Conservation (phyloP, 2,329 filamentous ascomycete species). For the Penicillium psychrosexuale region DNA sequence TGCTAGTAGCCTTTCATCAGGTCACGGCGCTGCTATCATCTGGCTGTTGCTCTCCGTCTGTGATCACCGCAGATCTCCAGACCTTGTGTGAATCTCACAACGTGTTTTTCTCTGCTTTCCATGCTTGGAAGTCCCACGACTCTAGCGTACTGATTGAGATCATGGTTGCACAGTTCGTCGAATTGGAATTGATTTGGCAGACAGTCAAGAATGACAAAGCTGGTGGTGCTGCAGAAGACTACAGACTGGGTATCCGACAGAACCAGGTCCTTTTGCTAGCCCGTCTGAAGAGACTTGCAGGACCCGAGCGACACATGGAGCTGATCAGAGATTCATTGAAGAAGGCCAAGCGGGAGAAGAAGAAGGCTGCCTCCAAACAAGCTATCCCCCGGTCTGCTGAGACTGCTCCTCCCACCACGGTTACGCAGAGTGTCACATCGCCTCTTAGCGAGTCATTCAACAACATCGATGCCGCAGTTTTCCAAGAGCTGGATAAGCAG, state of each 20-base stretch:
- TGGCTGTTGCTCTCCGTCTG: slow-evolving; percentile 36
- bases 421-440: slow-evolving; percentile 38
- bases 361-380: slow-evolving; percentile 53
- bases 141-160: slow-evolving; percentile 61
- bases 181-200: slow-evolving; percentile 65
- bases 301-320: slow-evolving; percentile 57
- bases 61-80: slow-evolving; percentile 49
- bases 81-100: slow-evolving; percentile 55
- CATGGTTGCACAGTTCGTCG: slow-evolving; percentile 65
- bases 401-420: slow-evolving; percentile 30
- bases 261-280: slow-evolving; percentile 63
- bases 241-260: slow-evolving; percentile 62
- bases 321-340: slow-evolving; percentile 60
- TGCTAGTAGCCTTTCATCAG: slow-evolving; percentile 56
- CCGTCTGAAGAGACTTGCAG: slow-evolving; percentile 60
- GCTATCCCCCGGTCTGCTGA: slow-evolving; percentile 57
- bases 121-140: slow-evolving; percentile 64
- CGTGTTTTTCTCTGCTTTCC: slow-evolving; percentile 60
- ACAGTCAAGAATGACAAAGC: slow-evolving; percentile 62
- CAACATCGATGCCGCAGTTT: slow-evolving; percentile 33
- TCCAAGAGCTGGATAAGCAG: slow-evolving; percentile 36
- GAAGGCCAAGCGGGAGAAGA: slow-evolving; percentile 55
- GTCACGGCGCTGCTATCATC: slow-evolving; percentile 50
- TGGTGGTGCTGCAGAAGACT: slow-evolving; percentile 61
- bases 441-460: slow-evolving; percentile 43